Conservation (phyloP, 2,329 filamentous ascomycete genomes). For the Lachnellula arida region DNA sequence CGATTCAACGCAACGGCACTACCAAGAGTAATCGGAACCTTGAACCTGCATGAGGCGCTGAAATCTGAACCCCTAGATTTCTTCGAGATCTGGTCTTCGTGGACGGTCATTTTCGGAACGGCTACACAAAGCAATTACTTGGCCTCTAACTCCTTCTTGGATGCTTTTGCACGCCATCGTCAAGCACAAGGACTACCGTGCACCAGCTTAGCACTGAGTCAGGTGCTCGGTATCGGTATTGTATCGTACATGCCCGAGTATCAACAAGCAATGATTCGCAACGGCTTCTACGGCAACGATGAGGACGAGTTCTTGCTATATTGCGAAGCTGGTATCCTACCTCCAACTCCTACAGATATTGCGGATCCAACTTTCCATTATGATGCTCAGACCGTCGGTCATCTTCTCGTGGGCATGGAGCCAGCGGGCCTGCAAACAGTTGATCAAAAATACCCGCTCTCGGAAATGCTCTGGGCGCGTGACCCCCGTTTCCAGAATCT, state of each 20-base stretch:
- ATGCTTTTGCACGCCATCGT: constrained; percentile 23
- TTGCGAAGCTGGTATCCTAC: neutral
- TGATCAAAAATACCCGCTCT: neutral
- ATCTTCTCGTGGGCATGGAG: neutral
- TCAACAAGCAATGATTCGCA: neutral
- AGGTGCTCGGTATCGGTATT: neutral
- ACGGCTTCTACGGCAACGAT: neutral
- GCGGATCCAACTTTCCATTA: neutral
- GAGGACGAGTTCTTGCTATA: neutral
- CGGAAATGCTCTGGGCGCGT: neutral
- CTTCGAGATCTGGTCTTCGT: constrained; percentile 35
- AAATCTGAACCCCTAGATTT: constrained; percentile 32
- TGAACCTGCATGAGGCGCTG: constrained; percentile 44
- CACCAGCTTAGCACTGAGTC: neutral
- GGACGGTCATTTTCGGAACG: constrained; percentile 30
- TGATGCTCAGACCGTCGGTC: neutral
- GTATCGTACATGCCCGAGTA: neutral
- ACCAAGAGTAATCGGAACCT: constrained; percentile 49
- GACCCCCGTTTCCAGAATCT: neutral
- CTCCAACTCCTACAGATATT: neutral
- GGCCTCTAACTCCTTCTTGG: constrained; percentile 31
- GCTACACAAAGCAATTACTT: constrained; percentile 32
- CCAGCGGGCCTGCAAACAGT: neutral
- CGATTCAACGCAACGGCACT: constrained; percentile 6
- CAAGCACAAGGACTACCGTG: constrained; percentile 11